Evolutionary conservation across 2,329 filamentous ascomycete species (phyloP).

Genomic region (Hortaea werneckii): DNA sequence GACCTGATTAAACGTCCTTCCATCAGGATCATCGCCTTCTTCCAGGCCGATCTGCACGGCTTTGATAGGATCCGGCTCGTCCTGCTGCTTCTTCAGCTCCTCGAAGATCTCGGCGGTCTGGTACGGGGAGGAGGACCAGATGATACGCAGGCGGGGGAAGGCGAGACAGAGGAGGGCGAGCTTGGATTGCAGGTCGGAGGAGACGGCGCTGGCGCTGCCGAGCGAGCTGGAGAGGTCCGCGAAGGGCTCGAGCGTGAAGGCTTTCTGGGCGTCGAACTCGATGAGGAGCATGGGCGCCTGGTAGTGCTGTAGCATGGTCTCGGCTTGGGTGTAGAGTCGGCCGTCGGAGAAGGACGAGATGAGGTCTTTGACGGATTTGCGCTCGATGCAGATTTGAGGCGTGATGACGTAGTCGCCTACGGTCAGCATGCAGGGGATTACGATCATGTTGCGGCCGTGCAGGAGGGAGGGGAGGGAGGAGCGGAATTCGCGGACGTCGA

Average conservation of each 20-base stretch:
- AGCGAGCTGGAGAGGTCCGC: constrained; percentile 48
- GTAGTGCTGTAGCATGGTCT: constrained; percentile 93
- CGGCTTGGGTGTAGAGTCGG: constrained; percentile 80
- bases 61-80: constrained; percentile 80
- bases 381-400: constrained; percentile 83
- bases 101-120: constrained; percentile 97
- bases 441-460: constrained; percentile 76
- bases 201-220: constrained; percentile 49
- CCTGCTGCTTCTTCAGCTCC: constrained; percentile 77
- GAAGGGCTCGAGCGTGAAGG: constrained; percentile 71
- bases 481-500: constrained; percentile 92
- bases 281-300: constrained; percentile 82
- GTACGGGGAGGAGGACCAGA: constrained; percentile 89
- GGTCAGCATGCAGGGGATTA: constrained; percentile 90
- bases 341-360: constrained; percentile 89
- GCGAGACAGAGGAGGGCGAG: constrained; percentile 85
- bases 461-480: constrained; percentile 84
- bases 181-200: constrained; percentile 79
- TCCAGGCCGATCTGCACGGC: constrained; percentile 77
- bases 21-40: constrained; percentile 41
- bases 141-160: constrained; percentile 79
- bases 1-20: constrained; percentile 67
- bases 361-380: constrained; percentile 84
- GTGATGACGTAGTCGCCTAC: constrained; percentile 94
- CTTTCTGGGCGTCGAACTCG: constrained; percentile 95